Evolutionary conservation across 2,329 filamentous ascomycete species (phyloP).

Genomic region (Cryphonectria nitschkei): DNA sequence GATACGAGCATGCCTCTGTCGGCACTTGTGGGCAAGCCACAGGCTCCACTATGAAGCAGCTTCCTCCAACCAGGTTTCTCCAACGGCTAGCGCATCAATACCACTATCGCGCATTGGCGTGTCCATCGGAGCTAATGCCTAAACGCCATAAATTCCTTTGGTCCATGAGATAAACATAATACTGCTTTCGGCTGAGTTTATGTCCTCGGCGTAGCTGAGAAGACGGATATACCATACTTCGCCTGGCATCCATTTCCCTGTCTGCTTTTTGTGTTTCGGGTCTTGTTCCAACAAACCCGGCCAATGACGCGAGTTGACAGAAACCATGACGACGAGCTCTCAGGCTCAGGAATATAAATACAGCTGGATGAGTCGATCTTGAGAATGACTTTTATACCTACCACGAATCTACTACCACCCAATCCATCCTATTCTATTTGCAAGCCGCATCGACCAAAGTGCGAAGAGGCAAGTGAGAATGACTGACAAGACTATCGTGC

Average conservation of each 20-base stretch:
- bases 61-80: neutral
- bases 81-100: neutral
- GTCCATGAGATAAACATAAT: neutral
- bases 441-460: slow-evolving; percentile 1
- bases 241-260: neutral
- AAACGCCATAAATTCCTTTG: neutral
- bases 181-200: neutral
- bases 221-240: neutral
- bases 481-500: slow-evolving; percentile 30
- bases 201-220: neutral
- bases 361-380: neutral
- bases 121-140: neutral
- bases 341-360: neutral
- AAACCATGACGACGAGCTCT: neutral
- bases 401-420: neutral
- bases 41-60: neutral
- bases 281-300: neutral
- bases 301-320: neutral
- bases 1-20: neutral
- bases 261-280: neutral
- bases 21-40: no score
- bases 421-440: neutral
- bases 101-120: neutral
- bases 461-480: slow-evolving; percentile 14
- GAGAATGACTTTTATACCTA: neutral